A percentile compares a stretch with the other conserved stretches of the same genome.
Evolutionary conservation across 129 eudicot genomes (phyloP).

Genomic region (Lonicera japonica): DNA sequence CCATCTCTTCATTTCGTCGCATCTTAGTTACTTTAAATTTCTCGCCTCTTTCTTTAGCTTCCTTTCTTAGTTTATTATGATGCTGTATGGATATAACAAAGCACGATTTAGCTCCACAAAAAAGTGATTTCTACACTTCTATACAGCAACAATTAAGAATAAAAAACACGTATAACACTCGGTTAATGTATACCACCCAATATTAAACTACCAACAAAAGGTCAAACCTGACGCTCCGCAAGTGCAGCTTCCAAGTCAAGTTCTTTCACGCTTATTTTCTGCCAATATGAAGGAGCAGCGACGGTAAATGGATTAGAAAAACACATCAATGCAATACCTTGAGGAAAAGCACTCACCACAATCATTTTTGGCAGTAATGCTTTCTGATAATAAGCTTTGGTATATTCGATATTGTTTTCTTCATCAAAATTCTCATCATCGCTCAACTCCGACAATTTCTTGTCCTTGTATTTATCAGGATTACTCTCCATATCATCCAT

Average conservation of each 20-base stretch:
- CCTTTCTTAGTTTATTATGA: conserved; percentile 47
- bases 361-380: conserved; percentile 49
- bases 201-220: background rate
- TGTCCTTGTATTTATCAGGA: conserved; percentile 76
- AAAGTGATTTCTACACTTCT: background rate
- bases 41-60: conserved; percentile 76
- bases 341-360: conserved; percentile 39
- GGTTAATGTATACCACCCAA: too few relatives aligned
- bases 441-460: conserved; percentile 62
- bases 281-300: conserved; percentile 8
- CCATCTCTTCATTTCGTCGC: conserved; percentile 87
- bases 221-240: conserved; percentile 88
- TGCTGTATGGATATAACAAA: conserved; percentile 34
- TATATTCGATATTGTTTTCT: conserved; percentile 56
- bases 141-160: background rate
- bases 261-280: conserved; percentile 79
- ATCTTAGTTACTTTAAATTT: conserved; percentile 53
- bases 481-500: conserved; percentile 84
- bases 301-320: background rate
- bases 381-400: conserved; percentile 56
- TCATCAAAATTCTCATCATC: conserved; percentile 92
- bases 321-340: background rate
- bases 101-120: conserved; percentile 10
- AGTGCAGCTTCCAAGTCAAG: conserved; percentile 93
- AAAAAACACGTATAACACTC: background rate